These are phyloP conservation scores for Craspedostauros australis DNA, from an alignment of 108 stramenopile species.

Conservation along the genomic window DNA sequence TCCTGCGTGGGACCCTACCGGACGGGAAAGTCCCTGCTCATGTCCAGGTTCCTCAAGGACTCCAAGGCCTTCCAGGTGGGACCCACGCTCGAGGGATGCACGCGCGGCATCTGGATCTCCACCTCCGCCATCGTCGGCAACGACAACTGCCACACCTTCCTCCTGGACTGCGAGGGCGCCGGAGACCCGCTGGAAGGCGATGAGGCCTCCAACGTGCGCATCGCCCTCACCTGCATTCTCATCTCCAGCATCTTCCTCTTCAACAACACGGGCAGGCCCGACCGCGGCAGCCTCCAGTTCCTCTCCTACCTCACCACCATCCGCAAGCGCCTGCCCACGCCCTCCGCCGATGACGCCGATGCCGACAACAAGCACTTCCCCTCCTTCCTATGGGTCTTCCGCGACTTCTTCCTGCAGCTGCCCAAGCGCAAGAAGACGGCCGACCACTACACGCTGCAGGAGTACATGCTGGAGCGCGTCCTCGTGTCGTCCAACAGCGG, in stretches of 20 bases:
- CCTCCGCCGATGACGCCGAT: not conserved
- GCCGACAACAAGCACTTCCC: not conserved
- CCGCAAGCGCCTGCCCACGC: not conserved
- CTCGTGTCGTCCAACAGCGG: not conserved
- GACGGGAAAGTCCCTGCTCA: slow-evolving; percentile 2
- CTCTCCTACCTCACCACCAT: not conserved
- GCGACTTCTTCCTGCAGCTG: slow-evolving; percentile 6
- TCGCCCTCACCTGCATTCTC: slow-evolving; percentile 3
- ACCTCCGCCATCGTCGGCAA: not conserved
- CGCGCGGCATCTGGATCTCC: slow-evolving; percentile 5
- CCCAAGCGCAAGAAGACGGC: slow-evolving; percentile 2
- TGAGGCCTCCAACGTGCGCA: not conserved
- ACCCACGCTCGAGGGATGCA: slow-evolving; percentile 8
- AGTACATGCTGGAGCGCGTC: slow-evolving; percentile 7
- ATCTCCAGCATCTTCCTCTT: slow-evolving; percentile 4
- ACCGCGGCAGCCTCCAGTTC: not conserved
- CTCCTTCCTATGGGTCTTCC: slow-evolving; percentile 7
- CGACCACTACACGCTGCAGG: not conserved
- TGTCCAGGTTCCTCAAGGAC: slow-evolving; percentile 4
- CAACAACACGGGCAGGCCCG: slow-evolving; percentile 5
- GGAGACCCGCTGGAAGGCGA: slow-evolving; percentile 4
- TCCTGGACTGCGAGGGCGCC: slow-evolving; percentile 5
- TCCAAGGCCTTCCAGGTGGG: slow-evolving; percentile 5
- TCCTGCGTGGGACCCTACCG: slow-evolving; percentile 8
- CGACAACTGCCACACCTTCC: not conserved